Evolutionary conservation across 345 rosid species (phyloP).

Genomic region (Salix dunnii): DNA sequence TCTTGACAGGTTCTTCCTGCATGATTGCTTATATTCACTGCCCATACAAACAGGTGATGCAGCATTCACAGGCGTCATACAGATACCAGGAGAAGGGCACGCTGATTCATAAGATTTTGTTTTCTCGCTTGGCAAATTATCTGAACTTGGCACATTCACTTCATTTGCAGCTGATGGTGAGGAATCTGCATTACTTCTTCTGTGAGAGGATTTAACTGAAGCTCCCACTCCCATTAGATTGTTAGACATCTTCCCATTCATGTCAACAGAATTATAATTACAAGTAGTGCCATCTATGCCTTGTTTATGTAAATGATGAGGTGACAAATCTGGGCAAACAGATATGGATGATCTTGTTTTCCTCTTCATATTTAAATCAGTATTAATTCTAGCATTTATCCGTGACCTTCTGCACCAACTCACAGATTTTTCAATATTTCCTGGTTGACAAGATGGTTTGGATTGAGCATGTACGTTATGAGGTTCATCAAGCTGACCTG

Average conservation of each 20-base stretch:
- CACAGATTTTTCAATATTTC: constrained; percentile 14
- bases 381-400: constrained; percentile 15
- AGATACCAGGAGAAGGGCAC: constrained; percentile 33
- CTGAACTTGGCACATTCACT: constrained; percentile 17
- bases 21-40: constrained; percentile 58
- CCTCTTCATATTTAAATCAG: constrained; percentile 32
- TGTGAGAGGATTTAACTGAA: neutral
- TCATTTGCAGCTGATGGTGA: constrained; percentile 20
- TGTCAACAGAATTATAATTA: constrained; percentile 8
- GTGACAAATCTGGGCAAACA: constrained; percentile 4
- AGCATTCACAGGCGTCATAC: constrained; percentile 38
- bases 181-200: constrained; percentile 15
- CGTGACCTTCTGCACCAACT: constrained; percentile 24
- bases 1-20: constrained; percentile 50
- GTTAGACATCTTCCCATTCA: constrained; percentile 10
- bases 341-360: constrained; percentile 24
- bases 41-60: constrained; percentile 85
- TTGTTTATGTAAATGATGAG: neutral
- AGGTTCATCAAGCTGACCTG: constrained; percentile 24
- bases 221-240: constrained; percentile 9
- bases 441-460: constrained; percentile 9
- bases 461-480: constrained; percentile 20
- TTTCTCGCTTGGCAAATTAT: constrained; percentile 26
- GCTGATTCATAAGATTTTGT: constrained; percentile 23
- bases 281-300: constrained; percentile 1